These are phyloP conservation scores for Aspergillus sojae DNA, from an alignment of 2,329 filamentous ascomycete genomes.

Conservation along the genomic window DNA sequence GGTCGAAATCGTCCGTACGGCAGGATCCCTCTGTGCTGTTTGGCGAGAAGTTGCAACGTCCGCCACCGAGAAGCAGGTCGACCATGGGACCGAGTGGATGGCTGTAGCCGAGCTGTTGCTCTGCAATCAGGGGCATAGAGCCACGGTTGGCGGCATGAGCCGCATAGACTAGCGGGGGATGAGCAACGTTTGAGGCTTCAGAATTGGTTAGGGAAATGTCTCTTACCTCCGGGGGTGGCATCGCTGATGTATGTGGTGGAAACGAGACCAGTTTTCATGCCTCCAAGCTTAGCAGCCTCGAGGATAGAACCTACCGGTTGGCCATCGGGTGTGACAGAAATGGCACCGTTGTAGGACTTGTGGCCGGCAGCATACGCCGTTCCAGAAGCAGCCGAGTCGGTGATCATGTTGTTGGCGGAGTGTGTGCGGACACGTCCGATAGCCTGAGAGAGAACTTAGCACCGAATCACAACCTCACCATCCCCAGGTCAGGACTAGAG, in stretches of 20 bases:
- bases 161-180: not conserved
- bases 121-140: conserved; percentile 1
- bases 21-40: conserved; percentile 6
- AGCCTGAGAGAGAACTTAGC: not conserved
- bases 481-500: no score
- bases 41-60: conserved; percentile 12
- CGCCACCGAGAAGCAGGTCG: conserved; percentile 11
- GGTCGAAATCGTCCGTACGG: conserved; percentile 6
- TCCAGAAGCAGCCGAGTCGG: conserved; percentile 10
- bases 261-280: no score
- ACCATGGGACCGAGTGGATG: conserved; percentile 10
- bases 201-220: no score
- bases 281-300: no score
- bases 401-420: conserved; percentile 11
- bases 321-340: conserved; percentile 9
- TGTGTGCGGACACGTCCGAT: conserved; percentile 11
- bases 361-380: conserved; percentile 9
- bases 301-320: conserved; percentile 7
- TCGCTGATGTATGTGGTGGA: no score
- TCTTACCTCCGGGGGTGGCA: no score
- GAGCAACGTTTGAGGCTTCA: no score
- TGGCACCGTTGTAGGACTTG: conserved; percentile 13
- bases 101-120: conserved; percentile 11
- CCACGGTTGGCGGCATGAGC: conserved; percentile 11
- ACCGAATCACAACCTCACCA: no score